These are phyloP conservation scores for Boletus subcaerulescens DNA, from an alignment of 768 basidiomycete species.

Conservation along the genomic window DNA sequence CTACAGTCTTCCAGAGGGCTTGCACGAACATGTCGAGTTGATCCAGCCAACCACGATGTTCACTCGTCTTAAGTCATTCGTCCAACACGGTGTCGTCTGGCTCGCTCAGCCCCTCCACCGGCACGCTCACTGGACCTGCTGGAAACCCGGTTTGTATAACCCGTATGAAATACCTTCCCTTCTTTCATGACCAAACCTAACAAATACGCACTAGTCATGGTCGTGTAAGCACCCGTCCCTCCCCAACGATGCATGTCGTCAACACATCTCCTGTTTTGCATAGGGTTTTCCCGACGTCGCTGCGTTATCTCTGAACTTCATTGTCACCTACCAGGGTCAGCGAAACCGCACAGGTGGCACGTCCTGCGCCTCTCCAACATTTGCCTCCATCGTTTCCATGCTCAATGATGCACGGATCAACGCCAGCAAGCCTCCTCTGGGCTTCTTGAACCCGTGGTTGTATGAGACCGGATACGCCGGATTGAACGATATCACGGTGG, in stretches of 20 bases:
- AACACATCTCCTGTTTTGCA: not conserved
- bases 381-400: conserved; percentile 61
- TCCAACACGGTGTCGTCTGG: conserved; percentile 8
- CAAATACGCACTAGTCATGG: conserved; percentile 37
- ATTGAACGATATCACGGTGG: conserved; percentile 58
- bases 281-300: conserved; percentile 65
- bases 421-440: conserved; percentile 43
- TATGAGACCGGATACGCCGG: conserved; percentile 36
- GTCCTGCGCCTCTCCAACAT: conserved; percentile 61
- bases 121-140: conserved; percentile 27
- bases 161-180: conserved; percentile 35
- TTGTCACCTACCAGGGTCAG: conserved; percentile 42
- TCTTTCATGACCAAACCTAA: not conserved
- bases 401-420: conserved; percentile 60
- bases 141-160: conserved; percentile 52
- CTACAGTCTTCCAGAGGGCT: conserved; percentile 60
- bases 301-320: conserved; percentile 52
- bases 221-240: conserved; percentile 40
- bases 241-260: no score
- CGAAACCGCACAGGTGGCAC: conserved; percentile 46
- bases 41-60: conserved; percentile 76
- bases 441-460: conserved; percentile 65
- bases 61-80: conserved; percentile 42
- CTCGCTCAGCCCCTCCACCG: not conserved
- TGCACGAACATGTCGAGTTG: conserved; percentile 61